Percentiles rank a stretch among this genome's conserved stretches.
phyloP scores from a whole-genome alignment of 164 flowering plant genomes.

The Magnolia officinalis region DNA sequence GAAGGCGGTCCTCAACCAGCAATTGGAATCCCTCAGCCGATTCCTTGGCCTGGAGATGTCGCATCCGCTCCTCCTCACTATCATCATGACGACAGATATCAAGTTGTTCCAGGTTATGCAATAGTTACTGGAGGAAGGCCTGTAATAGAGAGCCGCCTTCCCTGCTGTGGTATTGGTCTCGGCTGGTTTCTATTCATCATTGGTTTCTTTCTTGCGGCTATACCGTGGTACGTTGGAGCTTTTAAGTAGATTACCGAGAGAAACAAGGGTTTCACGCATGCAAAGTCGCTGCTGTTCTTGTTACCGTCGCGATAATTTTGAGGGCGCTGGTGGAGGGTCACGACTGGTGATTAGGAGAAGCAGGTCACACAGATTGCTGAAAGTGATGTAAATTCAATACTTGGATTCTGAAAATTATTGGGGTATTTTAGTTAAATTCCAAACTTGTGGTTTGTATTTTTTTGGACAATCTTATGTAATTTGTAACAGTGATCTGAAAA shows the following conservation, averaged over 20 bases:
- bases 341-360: no score
- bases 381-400: no score
- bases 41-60: slow-evolving; percentile 35
- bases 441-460: no score
- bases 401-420: no score
- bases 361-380: no score
- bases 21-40: slow-evolving; percentile 52
- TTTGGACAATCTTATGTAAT: no score
- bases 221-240: slow-evolving; percentile 80
- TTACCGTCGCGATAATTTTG: no score
- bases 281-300: slow-evolving; percentile 34
- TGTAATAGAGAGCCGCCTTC: slow-evolving; percentile 42
- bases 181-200: slow-evolving; percentile 87
- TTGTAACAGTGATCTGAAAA: no score
- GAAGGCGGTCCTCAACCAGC: slow-evolving; percentile 48
- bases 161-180: slow-evolving; percentile 79
- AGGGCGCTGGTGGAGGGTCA: no score
- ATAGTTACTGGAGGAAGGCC: slow-evolving; percentile 60
- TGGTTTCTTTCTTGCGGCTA: slow-evolving; percentile 71
- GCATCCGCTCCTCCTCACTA: slow-evolving; percentile 23
- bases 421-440: no score
- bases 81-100: slow-evolving; percentile 20
- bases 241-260: slow-evolving; percentile 48
- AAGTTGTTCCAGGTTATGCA: slow-evolving; percentile 35
- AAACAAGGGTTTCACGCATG: slow-evolving; percentile 54